A percentile compares a stretch with the other conserved stretches of the same genome.
These are phyloP conservation scores for Heliamphora exappendiculata DNA, from an alignment of 148 eudicot genomes.

Conservation along the genomic window DNA sequence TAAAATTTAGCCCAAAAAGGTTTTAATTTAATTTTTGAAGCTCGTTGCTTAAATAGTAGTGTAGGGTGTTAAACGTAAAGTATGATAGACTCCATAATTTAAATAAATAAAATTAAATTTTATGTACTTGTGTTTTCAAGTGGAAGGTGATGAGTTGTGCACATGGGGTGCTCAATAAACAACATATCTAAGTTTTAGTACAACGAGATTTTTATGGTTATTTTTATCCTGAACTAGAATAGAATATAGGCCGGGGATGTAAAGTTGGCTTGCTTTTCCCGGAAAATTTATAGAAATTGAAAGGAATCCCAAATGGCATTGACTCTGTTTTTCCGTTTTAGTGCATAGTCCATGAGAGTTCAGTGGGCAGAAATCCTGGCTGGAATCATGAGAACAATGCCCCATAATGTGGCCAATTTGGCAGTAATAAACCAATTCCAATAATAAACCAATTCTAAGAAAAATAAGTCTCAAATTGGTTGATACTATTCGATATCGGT, in stretches of 20 bases:
- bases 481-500: too few relatives aligned
- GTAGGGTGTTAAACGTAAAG: too few relatives aligned
- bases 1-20: too few relatives aligned
- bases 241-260: not conserved
- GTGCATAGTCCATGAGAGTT: constrained; percentile 31
- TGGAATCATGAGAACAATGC: constrained; percentile 24
- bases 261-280: constrained; percentile 9
- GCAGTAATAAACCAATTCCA: not conserved
- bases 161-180: constrained; percentile 1
- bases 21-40: too few relatives aligned
- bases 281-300: not conserved
- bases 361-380: constrained; percentile 41
- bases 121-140: too few relatives aligned
- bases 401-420: constrained; percentile 7
- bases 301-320: constrained; percentile 4
- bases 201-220: not conserved
- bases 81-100: too few relatives aligned
- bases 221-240: not conserved
- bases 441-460: too few relatives aligned
- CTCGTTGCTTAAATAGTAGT: too few relatives aligned
- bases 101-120: too few relatives aligned
- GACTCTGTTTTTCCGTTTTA: constrained; percentile 23
- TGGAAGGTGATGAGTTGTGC: constrained; percentile 7
- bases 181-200: not conserved
- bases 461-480: too few relatives aligned